Conservation (phyloP, 768 basidiomycete species). For the Candolleomyces eurysporus region DNA sequence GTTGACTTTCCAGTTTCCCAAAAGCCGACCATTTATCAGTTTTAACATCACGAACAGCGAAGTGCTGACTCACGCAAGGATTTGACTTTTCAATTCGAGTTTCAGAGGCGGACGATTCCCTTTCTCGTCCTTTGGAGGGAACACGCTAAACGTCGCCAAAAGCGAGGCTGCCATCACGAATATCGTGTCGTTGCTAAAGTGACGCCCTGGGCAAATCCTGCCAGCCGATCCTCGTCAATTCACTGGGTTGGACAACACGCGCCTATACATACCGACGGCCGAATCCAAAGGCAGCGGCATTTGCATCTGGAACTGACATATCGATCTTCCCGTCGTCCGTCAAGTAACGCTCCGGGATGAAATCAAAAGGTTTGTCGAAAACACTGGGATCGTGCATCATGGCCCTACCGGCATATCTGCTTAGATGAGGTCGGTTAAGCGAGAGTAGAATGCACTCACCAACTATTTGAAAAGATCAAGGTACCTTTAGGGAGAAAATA, state of each 20-base stretch:
- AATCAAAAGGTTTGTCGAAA: constrained; percentile 19
- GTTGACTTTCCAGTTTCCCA: not conserved
- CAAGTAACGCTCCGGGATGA: constrained; percentile 26
- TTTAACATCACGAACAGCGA: not conserved
- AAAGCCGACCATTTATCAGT: not conserved
- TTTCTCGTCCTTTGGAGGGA: constrained; percentile 15
- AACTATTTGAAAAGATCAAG: constrained; percentile 18
- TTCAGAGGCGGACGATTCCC: constrained; percentile 8
- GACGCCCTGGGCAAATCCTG: constrained; percentile 24
- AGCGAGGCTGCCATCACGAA: constrained; percentile 19
- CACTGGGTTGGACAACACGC: too few species aligned
- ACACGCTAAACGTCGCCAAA: constrained; percentile 17
- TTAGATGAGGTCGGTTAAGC: not conserved
- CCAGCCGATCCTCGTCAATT: too few species aligned
- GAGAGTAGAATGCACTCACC: constrained; percentile 7
- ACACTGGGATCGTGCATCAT: constrained; percentile 20
- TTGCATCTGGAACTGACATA: constrained; percentile 16
- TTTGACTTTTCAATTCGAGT: not conserved
- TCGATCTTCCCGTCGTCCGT: constrained; percentile 11
- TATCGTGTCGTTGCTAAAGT: constrained; percentile 16
- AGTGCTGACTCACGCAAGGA: not conserved
- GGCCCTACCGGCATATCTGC: constrained; percentile 13
- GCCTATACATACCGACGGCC: constrained; percentile 18
- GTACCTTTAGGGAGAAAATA: constrained; percentile 35
- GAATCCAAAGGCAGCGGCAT: constrained; percentile 19